Base-by-base conservation (phyloP, 73 alveolate species). In the Blepharisma stoltei region DNA sequence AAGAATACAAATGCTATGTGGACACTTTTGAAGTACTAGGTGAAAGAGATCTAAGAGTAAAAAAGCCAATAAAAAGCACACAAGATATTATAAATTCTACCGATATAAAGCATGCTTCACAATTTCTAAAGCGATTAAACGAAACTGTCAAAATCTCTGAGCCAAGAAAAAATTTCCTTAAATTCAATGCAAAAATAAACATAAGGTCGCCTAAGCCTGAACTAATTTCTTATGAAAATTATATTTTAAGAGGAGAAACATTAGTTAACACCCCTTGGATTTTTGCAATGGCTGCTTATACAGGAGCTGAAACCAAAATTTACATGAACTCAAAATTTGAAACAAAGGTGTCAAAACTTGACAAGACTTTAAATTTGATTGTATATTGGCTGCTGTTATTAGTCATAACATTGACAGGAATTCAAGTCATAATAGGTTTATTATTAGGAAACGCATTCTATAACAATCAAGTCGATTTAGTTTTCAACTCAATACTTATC, bases 11-110 rank as follows among this genome's bases (percentile, higher is more conserved):
- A 69, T 69, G 79, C 38, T 69, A 69, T 43, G 65, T 69, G 6
- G 79, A 69, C 5, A 43, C 79, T 38, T 69, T 43, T 69, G 55
- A 46, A n/a, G 43, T 69, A 7, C 14, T 44, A 7, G 79, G 79
- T 25, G 65, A 44, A 46, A 43, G 65, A n/a, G 65, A 43, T 11
- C 5, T 69, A 44, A 69, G 27, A 25, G 27, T 69, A n/a, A 69
- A 46, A 43, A 37, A 8, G 14, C 67, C 79, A 37, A 25, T 43
- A 44, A 44, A 38, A 69, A 53, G 27, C 2, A 44, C 79, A 1
- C 65, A 69, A 69, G 65, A 8, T 14, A 69, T 69, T 69, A 11
- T 69, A 38, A 53, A 60, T 25, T 20, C 73, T 20, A 9, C 23
- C 0, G 45, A 60, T 1, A 14, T 60, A 14, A 38, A 60, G 46